phyloP scores from a whole-genome alignment of 495 filamentous ascomycete species.

The Penicillium macrosclerotiorum region DNA sequence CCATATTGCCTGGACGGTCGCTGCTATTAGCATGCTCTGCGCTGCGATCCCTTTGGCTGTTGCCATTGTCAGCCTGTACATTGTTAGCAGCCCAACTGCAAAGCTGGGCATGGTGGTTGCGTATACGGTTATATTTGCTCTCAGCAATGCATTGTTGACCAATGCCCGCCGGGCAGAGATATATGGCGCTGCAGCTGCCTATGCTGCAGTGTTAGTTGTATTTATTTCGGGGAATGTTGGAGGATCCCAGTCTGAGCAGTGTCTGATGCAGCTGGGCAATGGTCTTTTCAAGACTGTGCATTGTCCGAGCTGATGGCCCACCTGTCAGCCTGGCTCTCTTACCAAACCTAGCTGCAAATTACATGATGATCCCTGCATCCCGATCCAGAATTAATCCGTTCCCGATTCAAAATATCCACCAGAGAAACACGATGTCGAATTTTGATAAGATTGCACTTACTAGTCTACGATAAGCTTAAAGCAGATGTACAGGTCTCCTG shows the following conservation, averaged over 20 bases:
- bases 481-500: no score
- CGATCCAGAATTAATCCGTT: no score
- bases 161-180: background rate
- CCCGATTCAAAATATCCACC: no score
- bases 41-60: background rate
- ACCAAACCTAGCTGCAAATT: no score
- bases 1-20: background rate
- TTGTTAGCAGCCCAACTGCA: background rate
- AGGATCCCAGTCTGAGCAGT: background rate
- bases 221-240: background rate
- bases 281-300: no score
- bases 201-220: slow-evolving; percentile 1
- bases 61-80: slow-evolving; percentile 1
- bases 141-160: background rate
- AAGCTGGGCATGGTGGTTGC: background rate
- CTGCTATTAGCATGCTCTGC: background rate
- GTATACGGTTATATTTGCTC: slow-evolving; percentile 1
- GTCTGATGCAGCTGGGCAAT: no score
- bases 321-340: no score
- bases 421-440: no score
- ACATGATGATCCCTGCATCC: no score
- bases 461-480: no score
- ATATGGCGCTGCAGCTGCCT: background rate
- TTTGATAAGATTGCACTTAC: no score
- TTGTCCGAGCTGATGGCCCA: no score